A percentile compares a stretch with the other conserved stretches of the same genome.
Conservation (phyloP, 805 yeast species). For the Wickerhamiella brachini region DNA sequence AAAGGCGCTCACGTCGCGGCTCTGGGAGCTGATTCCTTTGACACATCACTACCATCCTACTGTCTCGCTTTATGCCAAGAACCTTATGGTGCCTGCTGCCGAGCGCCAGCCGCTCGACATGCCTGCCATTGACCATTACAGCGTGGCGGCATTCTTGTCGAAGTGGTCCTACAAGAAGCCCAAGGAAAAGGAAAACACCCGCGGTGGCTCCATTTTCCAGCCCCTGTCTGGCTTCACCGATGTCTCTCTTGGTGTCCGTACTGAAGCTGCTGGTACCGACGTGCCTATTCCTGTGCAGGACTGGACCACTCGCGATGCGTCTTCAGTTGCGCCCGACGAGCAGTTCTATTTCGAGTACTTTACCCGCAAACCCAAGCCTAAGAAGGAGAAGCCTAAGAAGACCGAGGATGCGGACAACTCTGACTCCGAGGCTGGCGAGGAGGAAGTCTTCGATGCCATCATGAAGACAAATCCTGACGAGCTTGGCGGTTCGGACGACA, state of each 20-base stretch:
- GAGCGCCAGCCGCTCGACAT: constrained; percentile 34
- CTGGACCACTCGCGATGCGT: constrained; percentile 52
- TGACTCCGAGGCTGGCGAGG: constrained; percentile 38
- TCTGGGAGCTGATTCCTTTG: constrained; percentile 78
- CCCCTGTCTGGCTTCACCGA: constrained; percentile 63
- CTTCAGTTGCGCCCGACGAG: constrained; percentile 73
- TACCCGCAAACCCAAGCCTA: constrained; percentile 28
- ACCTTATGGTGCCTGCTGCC: constrained; percentile 32
- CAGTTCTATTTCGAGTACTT: constrained; percentile 79
- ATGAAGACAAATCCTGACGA: constrained; percentile 64
- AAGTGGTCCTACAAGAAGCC: constrained; percentile 91
- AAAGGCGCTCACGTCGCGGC: constrained; percentile 64
- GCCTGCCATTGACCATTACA: constrained; percentile 83
- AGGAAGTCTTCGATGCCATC: constrained; percentile 68
- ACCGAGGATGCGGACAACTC: constrained; percentile 26
- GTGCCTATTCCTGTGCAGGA: constrained; percentile 73
- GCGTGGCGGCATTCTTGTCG: constrained; percentile 83
- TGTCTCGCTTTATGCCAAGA: constrained; percentile 62
- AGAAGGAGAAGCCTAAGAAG: constrained; percentile 20
- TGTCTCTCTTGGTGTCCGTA: constrained; percentile 20
- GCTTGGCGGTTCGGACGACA: constrained; percentile 43
- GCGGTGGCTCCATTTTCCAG: constrained; percentile 94
- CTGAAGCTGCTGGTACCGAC: constrained; percentile 31
- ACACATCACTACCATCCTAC: constrained; percentile 85
- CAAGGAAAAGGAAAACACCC: constrained; percentile 55